Base-by-base conservation (phyloP, 768 basidiomycete species). In the Gyrodon lividus region DNA sequence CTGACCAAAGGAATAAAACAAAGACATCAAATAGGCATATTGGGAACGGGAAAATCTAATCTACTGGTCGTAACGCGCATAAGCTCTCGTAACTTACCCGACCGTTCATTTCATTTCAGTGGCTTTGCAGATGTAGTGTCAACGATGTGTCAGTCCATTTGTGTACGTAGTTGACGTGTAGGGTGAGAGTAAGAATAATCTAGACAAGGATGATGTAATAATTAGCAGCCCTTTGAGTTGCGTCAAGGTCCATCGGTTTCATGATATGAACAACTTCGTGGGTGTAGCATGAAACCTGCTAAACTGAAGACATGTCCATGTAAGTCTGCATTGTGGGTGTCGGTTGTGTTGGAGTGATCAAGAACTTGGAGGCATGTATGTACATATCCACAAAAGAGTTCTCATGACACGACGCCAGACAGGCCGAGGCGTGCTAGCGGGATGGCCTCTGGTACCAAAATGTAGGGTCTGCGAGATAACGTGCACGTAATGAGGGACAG, bases 151-250 rank as follows among this genome's bases (percentile, higher is more conserved):
- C n/a, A n/a, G 55, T 42, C 14, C 14, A 35, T 8, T 34, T 42
- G 42, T 5, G 17, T 33, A 30, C 22, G 41, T 37, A 46, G 22
- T 35, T 16, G 16, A 38, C 22, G 22, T 20, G 37, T 3, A 16
- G 38, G 47, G 34, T 40, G 46, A 13, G 31, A 24, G 31, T 28
- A 45, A 20, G 16, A 38, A 47, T 48, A 35, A 19, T 20, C 31
- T 46, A 12, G 28, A 22, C 41, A 46, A 44, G 43, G n/a, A 54
- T 60, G 51, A 45, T 44, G 50, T 24, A 20, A 61, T 58, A 64
- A 59, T 58, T 56, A 63, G 17, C n/a, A 14, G 45, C 59, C 47
- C 48, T 22, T 35, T 24, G 37, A 33, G 43, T 30, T 14, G 35
- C 2, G n/a, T 13, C 14, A 39, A 14, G 33, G 14, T n/a, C 14